Conservation (phyloP, 2,329 filamentous ascomycete species). For the Nigrograna mackinnonii region DNA sequence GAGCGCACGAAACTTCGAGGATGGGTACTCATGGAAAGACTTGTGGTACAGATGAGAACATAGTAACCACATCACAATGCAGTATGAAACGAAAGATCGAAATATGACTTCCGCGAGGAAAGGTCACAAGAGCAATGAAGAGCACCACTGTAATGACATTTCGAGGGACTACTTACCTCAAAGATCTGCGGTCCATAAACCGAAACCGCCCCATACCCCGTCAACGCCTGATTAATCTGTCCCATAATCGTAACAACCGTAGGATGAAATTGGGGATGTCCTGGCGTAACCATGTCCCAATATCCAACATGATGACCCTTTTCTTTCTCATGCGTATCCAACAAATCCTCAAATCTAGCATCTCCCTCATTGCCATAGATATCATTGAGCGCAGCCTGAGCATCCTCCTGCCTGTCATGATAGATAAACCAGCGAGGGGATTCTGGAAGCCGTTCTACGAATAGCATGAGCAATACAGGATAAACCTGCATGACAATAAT, state of each 20-base stretch:
- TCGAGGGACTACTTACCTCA: slow-evolving; percentile 37
- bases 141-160: background rate
- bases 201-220: slow-evolving; percentile 62
- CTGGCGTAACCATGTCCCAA: slow-evolving; percentile 60
- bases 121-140: too few species aligned
- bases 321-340: slow-evolving; percentile 56
- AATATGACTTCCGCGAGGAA: too few species aligned
- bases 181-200: slow-evolving; percentile 69
- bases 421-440: slow-evolving; percentile 62
- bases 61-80: background rate
- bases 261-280: slow-evolving; percentile 61
- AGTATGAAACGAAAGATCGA: background rate
- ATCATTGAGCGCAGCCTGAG: slow-evolving; percentile 50
- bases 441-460: slow-evolving; percentile 60
- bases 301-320: slow-evolving; percentile 54
- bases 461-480: slow-evolving; percentile 56
- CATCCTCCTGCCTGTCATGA: slow-evolving; percentile 54
- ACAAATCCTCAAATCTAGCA: slow-evolving; percentile 54
- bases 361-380: slow-evolving; percentile 58
- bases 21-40: too few species aligned
- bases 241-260: slow-evolving; percentile 66
- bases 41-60: too few species aligned
- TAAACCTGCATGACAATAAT: slow-evolving; percentile 66
- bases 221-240: slow-evolving; percentile 64
- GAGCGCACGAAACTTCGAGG: too few species aligned